Percentiles rank a stretch among this genome's conserved stretches.
Evolutionary conservation across 2,329 filamentous ascomycete genomes (phyloP).

Genomic region (Pestalotiopsis sp.): DNA sequence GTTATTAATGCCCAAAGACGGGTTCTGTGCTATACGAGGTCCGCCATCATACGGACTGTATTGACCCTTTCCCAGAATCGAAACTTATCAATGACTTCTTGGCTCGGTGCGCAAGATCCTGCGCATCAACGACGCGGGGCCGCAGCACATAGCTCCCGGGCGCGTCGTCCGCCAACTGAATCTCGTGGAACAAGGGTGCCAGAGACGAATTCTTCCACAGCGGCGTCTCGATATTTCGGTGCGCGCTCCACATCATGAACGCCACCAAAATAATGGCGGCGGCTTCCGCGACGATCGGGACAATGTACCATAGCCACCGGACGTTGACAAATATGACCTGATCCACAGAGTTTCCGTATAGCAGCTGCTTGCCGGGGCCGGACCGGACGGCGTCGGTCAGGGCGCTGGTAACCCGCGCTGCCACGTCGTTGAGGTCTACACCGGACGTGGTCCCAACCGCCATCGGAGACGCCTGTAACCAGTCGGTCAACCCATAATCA

Average conservation of each 20-base stretch:
- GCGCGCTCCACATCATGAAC: background rate
- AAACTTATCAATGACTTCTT: too few relatives aligned
- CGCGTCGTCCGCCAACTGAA: background rate
- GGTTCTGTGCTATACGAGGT: too few relatives aligned
- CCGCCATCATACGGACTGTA: too few relatives aligned
- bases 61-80: too few relatives aligned
- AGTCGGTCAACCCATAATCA: background rate
- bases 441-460: background rate
- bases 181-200: background rate
- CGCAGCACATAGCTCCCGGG: too few relatives aligned
- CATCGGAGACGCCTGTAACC: background rate
- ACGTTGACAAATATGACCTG: slow-evolving; percentile 4
- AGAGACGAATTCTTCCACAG: slow-evolving; percentile 4
- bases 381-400: slow-evolving; percentile 20
- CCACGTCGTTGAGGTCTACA: slow-evolving; percentile 4
- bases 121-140: too few relatives aligned
- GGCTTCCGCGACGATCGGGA: background rate
- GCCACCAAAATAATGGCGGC: background rate
- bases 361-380: background rate
- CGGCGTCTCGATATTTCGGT: background rate
- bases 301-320: background rate
- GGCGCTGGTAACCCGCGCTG: slow-evolving; percentile 4
- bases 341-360: background rate
- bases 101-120: too few relatives aligned
- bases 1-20: too few relatives aligned